Base-by-base conservation (phyloP, 352 stramenopile species). In the Phytophthora uliginosa region DNA sequence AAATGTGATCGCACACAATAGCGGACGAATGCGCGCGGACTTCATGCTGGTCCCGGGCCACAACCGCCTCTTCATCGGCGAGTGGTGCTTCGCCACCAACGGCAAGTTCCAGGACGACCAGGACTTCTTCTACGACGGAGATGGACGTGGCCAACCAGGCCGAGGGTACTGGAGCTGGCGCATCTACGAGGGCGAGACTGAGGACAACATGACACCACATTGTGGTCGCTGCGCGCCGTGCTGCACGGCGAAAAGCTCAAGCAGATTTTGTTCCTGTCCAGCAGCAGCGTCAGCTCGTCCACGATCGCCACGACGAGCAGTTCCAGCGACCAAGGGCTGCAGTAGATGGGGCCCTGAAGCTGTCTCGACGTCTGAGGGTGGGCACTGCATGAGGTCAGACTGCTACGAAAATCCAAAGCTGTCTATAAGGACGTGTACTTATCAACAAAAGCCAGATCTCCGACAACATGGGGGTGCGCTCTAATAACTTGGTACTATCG, bases 141-240 rank as follows among this genome's bases (percentile, higher is more conserved):
- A 82, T 83, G 61, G 67, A 87, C 2, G 82, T 91, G 45, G 56
- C 90, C n/a, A 82, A 85, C 70, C 73, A 82, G 15, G 85, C 78
- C 0, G 74, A 76, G 12, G 87, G 80, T 94, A 90, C 75, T 94
- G 87, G 87, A 86, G 77, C 62, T 93, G 87, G 87, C 82, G 83
- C 34, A 81, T 92, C 51, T 84, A 91, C 31, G 87, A 77, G 31
- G 87, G 92, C 45, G 85, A 93, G 61, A 81, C 66, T 0, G 81
- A 77, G 1, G 67, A 83, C 65, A 89, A 93, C 47, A 83, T 78
- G 59, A 26, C 24, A 26, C 24, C 24, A 26, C 24, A 26, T 26
- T 26, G 24, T 94, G 87, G 86, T 93, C 85, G 31, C 75, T 92
- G 57, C 82, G 83, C 12, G 85, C 70, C 31, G 68, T 93, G 52